Percentiles rank a stretch among this genome's conserved stretches.
phyloP scores from a whole-genome alignment of 306 rosid species.

The Ammopiptanthus mongolicus region DNA sequence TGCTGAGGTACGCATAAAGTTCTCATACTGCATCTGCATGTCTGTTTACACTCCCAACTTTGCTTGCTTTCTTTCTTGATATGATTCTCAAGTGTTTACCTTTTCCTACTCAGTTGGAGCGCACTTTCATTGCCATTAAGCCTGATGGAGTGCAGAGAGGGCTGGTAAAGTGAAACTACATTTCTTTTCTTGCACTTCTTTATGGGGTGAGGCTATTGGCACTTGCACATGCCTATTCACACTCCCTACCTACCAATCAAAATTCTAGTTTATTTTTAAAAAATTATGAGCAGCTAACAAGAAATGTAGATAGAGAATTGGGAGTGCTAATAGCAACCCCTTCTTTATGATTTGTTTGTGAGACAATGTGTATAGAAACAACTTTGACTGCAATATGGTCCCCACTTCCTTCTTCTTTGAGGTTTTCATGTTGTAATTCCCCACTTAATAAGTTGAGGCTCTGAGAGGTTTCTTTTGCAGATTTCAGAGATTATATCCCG shows the following conservation, averaged over 20 bases:
- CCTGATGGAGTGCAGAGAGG: slow-evolving; percentile 88
- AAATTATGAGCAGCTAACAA: too few species aligned
- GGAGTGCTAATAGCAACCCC: background rate
- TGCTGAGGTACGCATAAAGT: slow-evolving; percentile 58
- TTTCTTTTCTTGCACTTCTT: background rate
- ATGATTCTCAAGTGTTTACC: background rate
- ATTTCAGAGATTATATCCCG: slow-evolving; percentile 89
- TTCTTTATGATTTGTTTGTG: slow-evolving; percentile 16
- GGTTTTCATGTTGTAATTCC: background rate
- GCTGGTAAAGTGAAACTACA: slow-evolving; percentile 41
- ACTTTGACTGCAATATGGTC: background rate
- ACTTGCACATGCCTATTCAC: background rate
- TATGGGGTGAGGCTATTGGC: background rate
- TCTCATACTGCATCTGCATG: background rate
- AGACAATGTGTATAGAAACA: background rate
- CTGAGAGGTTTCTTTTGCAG: slow-evolving; percentile 30
- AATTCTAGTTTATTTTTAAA: background rate
- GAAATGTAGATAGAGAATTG: background rate
- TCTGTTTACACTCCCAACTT: background rate
- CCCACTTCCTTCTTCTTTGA: background rate
- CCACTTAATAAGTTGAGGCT: background rate
- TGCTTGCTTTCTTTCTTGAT: slow-evolving; percentile 9
- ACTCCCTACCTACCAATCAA: background rate
- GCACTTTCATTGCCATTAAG: slow-evolving; percentile 81
- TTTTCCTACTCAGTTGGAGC: slow-evolving; percentile 49